phyloP scores from a whole-genome alignment of 2,329 filamentous ascomycete species.

The Microthyrium microscopicum region DNA sequence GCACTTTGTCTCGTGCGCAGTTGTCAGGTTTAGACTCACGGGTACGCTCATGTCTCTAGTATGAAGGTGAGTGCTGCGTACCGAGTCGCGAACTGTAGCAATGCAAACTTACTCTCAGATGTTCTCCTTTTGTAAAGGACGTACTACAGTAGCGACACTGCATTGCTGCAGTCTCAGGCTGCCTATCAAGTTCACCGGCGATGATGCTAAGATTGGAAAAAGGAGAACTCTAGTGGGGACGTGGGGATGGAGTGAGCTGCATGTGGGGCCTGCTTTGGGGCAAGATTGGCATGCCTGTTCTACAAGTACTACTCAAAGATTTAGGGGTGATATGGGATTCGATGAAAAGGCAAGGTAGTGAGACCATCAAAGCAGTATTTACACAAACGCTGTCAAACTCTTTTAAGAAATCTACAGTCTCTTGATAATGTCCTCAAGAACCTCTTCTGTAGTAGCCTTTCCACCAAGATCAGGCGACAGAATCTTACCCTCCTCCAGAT shows the following conservation, averaged over 20 bases:
- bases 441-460: slow-evolving; percentile 67
- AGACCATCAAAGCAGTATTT: too few relatives aligned
- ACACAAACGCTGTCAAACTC: too few relatives aligned
- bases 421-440: slow-evolving; percentile 72
- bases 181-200: neutral
- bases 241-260: too few relatives aligned
- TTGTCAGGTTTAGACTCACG: neutral
- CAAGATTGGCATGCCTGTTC: too few relatives aligned
- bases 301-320: too few relatives aligned
- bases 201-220: neutral
- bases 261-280: too few relatives aligned
- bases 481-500: slow-evolving; percentile 66
- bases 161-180: neutral
- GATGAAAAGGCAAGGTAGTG: too few relatives aligned
- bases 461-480: slow-evolving; percentile 85
- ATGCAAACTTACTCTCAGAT: neutral
- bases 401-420: slow-evolving; percentile 38
- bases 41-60: neutral
- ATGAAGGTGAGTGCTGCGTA: neutral
- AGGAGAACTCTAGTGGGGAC: too few relatives aligned
- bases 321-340: too few relatives aligned
- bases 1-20: too few relatives aligned
- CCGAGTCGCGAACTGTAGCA: neutral
- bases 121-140: neutral
- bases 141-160: neutral